Base-by-base conservation (phyloP, 202 grass and related monocot genomes). In the Digitaria exilis region DNA sequence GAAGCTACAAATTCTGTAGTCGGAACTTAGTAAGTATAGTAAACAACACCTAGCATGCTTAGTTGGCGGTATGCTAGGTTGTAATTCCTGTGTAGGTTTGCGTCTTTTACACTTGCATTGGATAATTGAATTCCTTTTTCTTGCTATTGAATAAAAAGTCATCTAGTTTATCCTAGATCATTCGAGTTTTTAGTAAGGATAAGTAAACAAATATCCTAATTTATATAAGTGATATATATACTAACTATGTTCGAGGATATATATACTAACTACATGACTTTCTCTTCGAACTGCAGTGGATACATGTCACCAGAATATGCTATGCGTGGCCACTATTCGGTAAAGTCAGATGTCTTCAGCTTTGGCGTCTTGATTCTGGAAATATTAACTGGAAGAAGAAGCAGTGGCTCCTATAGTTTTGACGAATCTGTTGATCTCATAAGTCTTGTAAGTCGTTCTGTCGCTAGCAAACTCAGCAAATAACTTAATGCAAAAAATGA, bases 231-330 rank as follows among this genome's bases (percentile, higher is more conserved):
- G 7, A 22, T 37, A 14, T 85, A 32, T n/a, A n/a, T n/a, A n/a
- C n/a, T n/a, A n/a, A n/a, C n/a, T n/a, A n/a, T n/a, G n/a, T n/a
- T n/a, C n/a, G n/a, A n/a, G n/a, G n/a, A n/a, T n/a, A n/a, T n/a
- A 22, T 29, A 18, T 85, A 32, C 22, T 32, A 58, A 45, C 25
- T 31, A 41, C 3, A 31, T 13, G 48, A 74, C 44, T 10, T 75
- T 68, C 22, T 86, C 31, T 32, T 80, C 13, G 4, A 51, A 18
- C 29, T 84, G 50, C 79, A 92, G 92, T 6, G 92, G 92, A 44
- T 92, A 94, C 26, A 91, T 89, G 89, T 57, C 90, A 22, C 91
- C 91, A 65, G 91, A 93, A 31, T 93, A 93, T 8, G 91, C 87
- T 0, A 93, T 95, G 79, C 83, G 74, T 65, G 90, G 93, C 5